Evolutionary conservation across 768 basidiomycete genomes (phyloP).

Genomic region (Boletus reticulatus): DNA sequence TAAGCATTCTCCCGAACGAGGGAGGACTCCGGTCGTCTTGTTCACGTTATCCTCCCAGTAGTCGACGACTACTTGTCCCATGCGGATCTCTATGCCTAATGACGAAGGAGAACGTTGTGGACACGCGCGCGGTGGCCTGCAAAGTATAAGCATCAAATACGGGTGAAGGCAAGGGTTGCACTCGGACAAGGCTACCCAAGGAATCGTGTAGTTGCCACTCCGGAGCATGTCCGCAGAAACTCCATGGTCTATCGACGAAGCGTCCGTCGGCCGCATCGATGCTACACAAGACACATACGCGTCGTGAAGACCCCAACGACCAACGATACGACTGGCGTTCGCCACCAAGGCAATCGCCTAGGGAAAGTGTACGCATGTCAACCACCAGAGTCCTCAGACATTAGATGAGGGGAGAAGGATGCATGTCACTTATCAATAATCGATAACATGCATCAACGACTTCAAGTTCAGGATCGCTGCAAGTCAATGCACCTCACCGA

Average conservation of each 20-base stretch:
- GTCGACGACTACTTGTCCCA: slow-evolving; percentile 21
- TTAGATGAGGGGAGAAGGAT: not conserved
- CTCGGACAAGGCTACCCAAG: slow-evolving; percentile 20
- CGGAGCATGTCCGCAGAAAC: slow-evolving; percentile 10
- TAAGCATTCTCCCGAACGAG: slow-evolving; percentile 13
- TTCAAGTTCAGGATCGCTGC: not conserved
- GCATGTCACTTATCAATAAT: not conserved
- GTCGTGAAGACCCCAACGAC: slow-evolving; percentile 30
- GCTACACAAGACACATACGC: slow-evolving; percentile 3
- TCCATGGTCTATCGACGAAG: slow-evolving; percentile 15
- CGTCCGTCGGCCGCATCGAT: not conserved
- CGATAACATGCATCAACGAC: not conserved
- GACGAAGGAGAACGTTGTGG: slow-evolving; percentile 19
- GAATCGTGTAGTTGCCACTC: slow-evolving; percentile 17
- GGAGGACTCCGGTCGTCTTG: slow-evolving; percentile 13
- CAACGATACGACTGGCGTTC: slow-evolving; percentile 28
- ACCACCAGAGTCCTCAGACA: not conserved
- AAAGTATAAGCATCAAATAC: slow-evolving; percentile 17
- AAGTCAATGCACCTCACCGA: slow-evolving; percentile 11
- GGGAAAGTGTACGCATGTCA: not conserved
- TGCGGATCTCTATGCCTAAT: slow-evolving; percentile 23
- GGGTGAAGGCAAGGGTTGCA: slow-evolving; percentile 12
- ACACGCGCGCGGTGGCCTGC: slow-evolving; percentile 24
- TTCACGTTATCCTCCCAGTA: slow-evolving; percentile 16
- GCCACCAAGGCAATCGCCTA: slow-evolving; percentile 21